A percentile compares a stretch with the other conserved stretches of the same genome.
These are phyloP conservation scores for Solanum chilense DNA, from an alignment of 257 asterid species.

Conservation along the genomic window DNA sequence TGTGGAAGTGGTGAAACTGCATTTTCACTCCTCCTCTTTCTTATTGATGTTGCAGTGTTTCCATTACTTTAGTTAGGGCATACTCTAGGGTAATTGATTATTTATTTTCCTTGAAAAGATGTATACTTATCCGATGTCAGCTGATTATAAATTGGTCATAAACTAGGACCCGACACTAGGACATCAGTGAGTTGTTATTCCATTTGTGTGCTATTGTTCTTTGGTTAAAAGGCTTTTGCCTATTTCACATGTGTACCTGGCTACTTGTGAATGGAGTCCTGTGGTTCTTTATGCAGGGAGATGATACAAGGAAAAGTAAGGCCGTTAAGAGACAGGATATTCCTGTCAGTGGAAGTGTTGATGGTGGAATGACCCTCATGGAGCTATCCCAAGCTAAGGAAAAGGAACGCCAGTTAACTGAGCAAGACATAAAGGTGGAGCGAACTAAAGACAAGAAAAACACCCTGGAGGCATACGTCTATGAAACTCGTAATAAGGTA, in stretches of 20 bases:
- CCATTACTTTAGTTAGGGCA: background rate
- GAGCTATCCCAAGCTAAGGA: constrained; percentile 64
- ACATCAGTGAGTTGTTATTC: background rate
- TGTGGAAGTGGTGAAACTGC: background rate
- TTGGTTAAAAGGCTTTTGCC: background rate
- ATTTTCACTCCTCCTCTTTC: background rate
- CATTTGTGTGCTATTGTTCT: background rate
- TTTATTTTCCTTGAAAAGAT: background rate
- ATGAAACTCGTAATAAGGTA: constrained; percentile 93
- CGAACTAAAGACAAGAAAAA: constrained; percentile 94
- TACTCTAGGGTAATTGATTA: background rate
- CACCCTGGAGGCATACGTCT: constrained; percentile 87
- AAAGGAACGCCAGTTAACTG: constrained; percentile 56
- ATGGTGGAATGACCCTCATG: constrained; percentile 50
- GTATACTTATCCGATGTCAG: background rate
- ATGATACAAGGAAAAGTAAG: constrained; percentile 45
- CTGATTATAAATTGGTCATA: background rate
- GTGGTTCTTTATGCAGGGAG: constrained; percentile 36
- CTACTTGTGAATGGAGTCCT: background rate
- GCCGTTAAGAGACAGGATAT: constrained; percentile 56
- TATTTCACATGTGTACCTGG: background rate
- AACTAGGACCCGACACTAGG: background rate
- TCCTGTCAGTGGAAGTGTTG: constrained; percentile 44
- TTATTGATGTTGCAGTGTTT: background rate
- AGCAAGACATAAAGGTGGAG: constrained; percentile 78